Evolutionary conservation across 1,284 basidiomycete species (phyloP).

Genomic region (Cerioporus squamosus): DNA sequence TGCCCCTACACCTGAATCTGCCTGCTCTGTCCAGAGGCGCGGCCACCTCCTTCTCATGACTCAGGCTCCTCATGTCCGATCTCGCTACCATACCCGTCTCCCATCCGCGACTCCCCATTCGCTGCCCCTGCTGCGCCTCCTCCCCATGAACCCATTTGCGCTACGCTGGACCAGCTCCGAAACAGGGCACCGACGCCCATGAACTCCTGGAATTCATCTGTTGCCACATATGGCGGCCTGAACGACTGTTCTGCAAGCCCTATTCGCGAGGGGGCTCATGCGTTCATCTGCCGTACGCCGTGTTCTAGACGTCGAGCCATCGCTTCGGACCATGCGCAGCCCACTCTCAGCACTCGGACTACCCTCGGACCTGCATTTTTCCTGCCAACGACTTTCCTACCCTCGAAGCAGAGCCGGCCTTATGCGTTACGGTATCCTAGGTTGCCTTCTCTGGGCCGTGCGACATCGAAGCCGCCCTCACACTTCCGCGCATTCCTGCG

Average conservation of each 20-base stretch:
- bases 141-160: constrained; percentile 2
- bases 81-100: constrained; percentile 4
- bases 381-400: not conserved
- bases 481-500: constrained; percentile 6
- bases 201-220: not conserved
- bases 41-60: constrained; percentile 20
- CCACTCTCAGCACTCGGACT: not conserved
- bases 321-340: not conserved
- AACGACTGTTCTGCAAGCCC: constrained; percentile 4
- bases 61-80: constrained; percentile 21
- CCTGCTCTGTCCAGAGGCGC: constrained; percentile 5
- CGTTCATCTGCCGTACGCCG: not conserved
- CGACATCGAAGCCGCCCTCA: constrained; percentile 15
- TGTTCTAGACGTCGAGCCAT: not conserved
- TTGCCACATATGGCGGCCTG: not conserved
- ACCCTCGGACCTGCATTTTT: constrained; percentile 2
- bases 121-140: not conserved
- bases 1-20: constrained; percentile 20
- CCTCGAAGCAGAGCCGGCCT: constrained; percentile 1
- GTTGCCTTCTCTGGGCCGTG: constrained; percentile 3
- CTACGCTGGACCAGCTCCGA: not conserved
- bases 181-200: constrained; percentile 1
- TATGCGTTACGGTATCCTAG: not conserved
- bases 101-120: constrained; percentile 5
- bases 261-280: not conserved